Evolutionary conservation across 2,329 filamentous ascomycete genomes (phyloP), one percentile per base, ranked within the genome.

Genomic region (Neonectria faginata): DNA sequence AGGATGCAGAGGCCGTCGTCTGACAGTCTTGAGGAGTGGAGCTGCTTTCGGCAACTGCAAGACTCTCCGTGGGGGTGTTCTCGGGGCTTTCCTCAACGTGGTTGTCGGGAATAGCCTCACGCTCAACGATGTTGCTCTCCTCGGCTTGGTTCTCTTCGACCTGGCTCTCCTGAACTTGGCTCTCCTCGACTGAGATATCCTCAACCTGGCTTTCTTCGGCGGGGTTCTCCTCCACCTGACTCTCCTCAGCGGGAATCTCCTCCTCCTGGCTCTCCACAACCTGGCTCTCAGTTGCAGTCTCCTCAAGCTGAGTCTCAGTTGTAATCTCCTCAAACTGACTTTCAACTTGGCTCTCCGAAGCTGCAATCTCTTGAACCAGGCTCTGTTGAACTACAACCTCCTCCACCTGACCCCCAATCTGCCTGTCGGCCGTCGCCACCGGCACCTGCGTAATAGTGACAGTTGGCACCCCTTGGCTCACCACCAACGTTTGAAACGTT

Each of bases 401-500:
- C 22, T 29, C 69, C n/a, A 71, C 64, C 55, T 76, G 67, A 2
- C 68, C 73, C 18, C 71, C 61, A 5, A 73, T 78, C 60, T 77
- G 74, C 14, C 53, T 64, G 44, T 66, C 64, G 14, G 60, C 31
- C 31, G 47, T 45, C 20, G 42, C 11, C 27, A 31, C 48, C 22
- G 68, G 64, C 3, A 58, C 60, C 33, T 74, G 70, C 1, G 70
- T 73, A 5, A 75, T 70, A 2, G 73, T 72, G 2, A 74, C 69
- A 12, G 74, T 75, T 20, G 75, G 65, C 7, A 63, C 66, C 25
- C 74, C 71, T 0, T 51, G 50, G 12, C 71, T 69, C 31, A 62
- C 67, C n/a, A 78, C 64, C 18, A 77, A 60, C 10, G 73, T 74
- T 55, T 80, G 76, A 44, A 78, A 78, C 2, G 58, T 63, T 2